Conservation (phyloP, 495 filamentous ascomycete genomes). For the Xylaria longipes region DNA sequence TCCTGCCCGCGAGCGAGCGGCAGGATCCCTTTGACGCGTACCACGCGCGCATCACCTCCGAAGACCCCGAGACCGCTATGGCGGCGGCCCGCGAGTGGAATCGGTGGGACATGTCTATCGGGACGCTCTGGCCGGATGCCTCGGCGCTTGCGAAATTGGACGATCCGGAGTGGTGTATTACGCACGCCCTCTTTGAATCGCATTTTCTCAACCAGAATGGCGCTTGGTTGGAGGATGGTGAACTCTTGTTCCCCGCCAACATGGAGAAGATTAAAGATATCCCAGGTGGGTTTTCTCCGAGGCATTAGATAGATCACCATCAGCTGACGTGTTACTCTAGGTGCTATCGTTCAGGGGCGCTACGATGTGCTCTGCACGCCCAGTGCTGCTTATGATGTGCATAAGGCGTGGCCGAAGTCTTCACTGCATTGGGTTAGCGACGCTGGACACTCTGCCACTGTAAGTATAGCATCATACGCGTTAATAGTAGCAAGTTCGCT, state of each 20-base stretch:
- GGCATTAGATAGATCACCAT: background rate
- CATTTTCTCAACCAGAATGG: constrained; percentile 50
- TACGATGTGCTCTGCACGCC: constrained; percentile 54
- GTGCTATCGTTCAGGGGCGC: constrained; percentile 50
- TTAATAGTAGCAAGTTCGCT: background rate
- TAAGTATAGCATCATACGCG: background rate
- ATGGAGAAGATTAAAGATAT: constrained; percentile 50
- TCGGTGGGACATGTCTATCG: constrained; percentile 46
- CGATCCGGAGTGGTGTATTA: constrained; percentile 45
- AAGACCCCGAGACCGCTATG: constrained; percentile 31
- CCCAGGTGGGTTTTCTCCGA: constrained; percentile 36
- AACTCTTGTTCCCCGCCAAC: constrained; percentile 44
- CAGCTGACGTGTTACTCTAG: background rate
- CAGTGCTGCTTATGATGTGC: constrained; percentile 49
- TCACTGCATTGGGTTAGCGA: constrained; percentile 44
- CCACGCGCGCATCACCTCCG: constrained; percentile 42
- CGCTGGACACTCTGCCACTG: constrained; percentile 43
- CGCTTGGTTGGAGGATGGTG: constrained; percentile 45
- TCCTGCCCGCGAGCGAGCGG: constrained; percentile 44
- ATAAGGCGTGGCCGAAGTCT: constrained; percentile 47
- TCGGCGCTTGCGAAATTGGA: constrained; percentile 34
- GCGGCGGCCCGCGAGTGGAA: constrained; percentile 44
- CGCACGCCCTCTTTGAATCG: constrained; percentile 47
- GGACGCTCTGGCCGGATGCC: constrained; percentile 37
- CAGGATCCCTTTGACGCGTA: constrained; percentile 40